Percentiles rank a stretch among this genome's conserved stretches.
phyloP scores from a whole-genome alignment of 768 basidiomycete genomes.

The Amanita phalloides region DNA sequence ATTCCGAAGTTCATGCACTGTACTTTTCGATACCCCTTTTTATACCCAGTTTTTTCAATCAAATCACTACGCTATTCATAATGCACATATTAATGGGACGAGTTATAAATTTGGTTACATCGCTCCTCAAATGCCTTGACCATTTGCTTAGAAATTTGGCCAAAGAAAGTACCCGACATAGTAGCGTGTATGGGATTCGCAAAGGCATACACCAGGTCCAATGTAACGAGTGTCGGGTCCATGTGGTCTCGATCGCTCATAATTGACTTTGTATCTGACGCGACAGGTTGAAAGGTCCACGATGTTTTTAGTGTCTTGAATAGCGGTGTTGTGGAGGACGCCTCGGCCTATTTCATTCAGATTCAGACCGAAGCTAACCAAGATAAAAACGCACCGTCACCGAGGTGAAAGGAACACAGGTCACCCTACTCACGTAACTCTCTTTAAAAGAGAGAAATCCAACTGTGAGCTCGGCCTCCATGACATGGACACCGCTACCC shows the following conservation, averaged over 20 bases:
- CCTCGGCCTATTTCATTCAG: constrained; percentile 42
- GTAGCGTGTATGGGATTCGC: constrained; percentile 78
- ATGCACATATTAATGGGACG: constrained; percentile 12
- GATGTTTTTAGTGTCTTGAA: constrained; percentile 62
- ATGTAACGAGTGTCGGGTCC: constrained; percentile 68
- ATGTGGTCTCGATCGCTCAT: constrained; percentile 11
- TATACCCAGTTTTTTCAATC: background rate
- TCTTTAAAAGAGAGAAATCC: constrained; percentile 85
- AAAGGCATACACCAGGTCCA: constrained; percentile 82
- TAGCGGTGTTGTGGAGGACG: constrained; percentile 58
- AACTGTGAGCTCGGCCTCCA: constrained; percentile 82
- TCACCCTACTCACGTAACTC: constrained; percentile 79
- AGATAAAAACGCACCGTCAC: constrained; percentile 54
- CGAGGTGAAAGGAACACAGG: constrained; percentile 63
- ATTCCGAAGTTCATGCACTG: background rate
- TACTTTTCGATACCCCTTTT: background rate
- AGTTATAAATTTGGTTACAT: constrained; percentile 65
- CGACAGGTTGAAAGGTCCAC: constrained; percentile 63
- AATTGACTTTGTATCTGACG: constrained; percentile 25
- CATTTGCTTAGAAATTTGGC: constrained; percentile 81
- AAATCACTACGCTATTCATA: background rate
- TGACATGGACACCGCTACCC: constrained; percentile 25
- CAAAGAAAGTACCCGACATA: constrained; percentile 78
- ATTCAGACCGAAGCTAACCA: background rate
- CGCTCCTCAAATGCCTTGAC: constrained; percentile 87